phyloP scores from a whole-genome alignment of 768 basidiomycete genomes.

The Suillus spraguei region DNA sequence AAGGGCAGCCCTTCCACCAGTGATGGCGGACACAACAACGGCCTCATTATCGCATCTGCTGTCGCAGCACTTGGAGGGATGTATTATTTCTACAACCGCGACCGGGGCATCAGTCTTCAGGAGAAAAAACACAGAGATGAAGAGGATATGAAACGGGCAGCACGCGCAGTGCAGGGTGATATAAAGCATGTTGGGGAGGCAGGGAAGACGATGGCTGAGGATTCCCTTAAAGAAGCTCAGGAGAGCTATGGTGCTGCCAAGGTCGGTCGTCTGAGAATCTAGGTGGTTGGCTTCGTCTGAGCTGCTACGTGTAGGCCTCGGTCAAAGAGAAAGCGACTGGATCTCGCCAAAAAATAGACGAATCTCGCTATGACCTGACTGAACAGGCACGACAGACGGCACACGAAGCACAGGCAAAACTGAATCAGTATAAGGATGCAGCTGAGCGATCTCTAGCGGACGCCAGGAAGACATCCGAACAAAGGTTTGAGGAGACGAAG shows the following conservation, averaged over 20 bases:
- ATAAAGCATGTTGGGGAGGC: conserved; percentile 26
- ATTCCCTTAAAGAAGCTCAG: conserved; percentile 31
- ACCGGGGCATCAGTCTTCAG: conserved; percentile 23
- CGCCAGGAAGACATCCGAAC: conserved; percentile 28
- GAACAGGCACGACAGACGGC: conserved; percentile 28
- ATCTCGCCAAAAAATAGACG: conserved; percentile 22
- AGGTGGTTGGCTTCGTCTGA: neutral
- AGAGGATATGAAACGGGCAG: conserved; percentile 33
- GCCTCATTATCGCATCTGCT: conserved; percentile 33
- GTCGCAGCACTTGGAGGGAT: conserved; percentile 36
- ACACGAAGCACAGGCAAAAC: conserved; percentile 26
- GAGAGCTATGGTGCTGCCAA: conserved; percentile 36
- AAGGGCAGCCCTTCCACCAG: conserved; percentile 9
- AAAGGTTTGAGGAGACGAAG: conserved; percentile 32
- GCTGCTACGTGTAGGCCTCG: conserved; percentile 18
- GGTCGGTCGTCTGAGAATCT: conserved; percentile 26
- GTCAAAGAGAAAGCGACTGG: conserved; percentile 20
- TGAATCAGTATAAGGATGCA: conserved; percentile 26
- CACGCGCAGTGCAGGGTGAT: conserved; percentile 24
- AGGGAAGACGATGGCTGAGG: conserved; percentile 33
- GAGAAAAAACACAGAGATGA: conserved; percentile 32
- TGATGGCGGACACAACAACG: conserved; percentile 25
- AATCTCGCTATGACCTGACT: conserved; percentile 27
- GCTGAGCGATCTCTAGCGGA: conserved; percentile 30
- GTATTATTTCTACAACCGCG: conserved; percentile 40